These are phyloP conservation scores for Jamesozyma jinghongensis DNA, from an alignment of 805 yeast genomes.

Conservation along the genomic window DNA sequence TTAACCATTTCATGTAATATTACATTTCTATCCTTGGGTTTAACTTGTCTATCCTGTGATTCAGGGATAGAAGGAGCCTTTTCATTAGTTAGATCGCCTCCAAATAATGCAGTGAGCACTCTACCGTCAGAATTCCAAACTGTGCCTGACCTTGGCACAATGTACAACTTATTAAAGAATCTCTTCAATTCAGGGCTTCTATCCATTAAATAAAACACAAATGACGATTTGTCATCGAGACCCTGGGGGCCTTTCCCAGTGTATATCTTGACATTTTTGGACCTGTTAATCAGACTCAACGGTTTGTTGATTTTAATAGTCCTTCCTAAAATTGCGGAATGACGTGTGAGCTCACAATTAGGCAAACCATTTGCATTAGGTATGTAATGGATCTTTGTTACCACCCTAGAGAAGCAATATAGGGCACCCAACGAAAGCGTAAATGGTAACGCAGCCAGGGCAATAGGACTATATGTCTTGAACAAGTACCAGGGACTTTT, in stretches of 20 bases:
- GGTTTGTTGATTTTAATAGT: constrained; percentile 9
- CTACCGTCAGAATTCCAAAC: constrained; percentile 26
- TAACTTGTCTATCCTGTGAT: neutral
- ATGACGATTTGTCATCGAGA: constrained; percentile 24
- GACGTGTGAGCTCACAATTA: constrained; percentile 17
- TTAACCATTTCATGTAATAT: constrained; percentile 13
- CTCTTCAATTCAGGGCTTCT: constrained; percentile 6
- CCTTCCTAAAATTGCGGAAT: constrained; percentile 15
- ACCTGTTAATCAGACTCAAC: constrained; percentile 13
- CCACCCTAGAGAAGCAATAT: constrained; percentile 20
- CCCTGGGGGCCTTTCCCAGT: constrained; percentile 28
- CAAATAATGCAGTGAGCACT: constrained; percentile 24
- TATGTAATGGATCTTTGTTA: constrained; percentile 20
- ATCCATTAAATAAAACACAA: constrained; percentile 20
- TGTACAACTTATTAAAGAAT: constrained; percentile 17
- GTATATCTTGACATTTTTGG: constrained; percentile 14
- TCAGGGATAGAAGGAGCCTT: neutral
- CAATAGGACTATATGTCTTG: constrained; percentile 20
- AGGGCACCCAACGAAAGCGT: constrained; percentile 19
- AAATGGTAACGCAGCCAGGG: constrained; percentile 22
- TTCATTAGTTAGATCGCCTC: constrained; percentile 9
- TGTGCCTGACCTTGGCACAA: constrained; percentile 25
- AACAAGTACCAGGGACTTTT: constrained; percentile 10
- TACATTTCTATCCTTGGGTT: constrained; percentile 1
- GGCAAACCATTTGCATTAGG: constrained; percentile 15